These are phyloP conservation scores for Datisca glomerata DNA, from an alignment of 306 rosid genomes.

Conservation along the genomic window DNA sequence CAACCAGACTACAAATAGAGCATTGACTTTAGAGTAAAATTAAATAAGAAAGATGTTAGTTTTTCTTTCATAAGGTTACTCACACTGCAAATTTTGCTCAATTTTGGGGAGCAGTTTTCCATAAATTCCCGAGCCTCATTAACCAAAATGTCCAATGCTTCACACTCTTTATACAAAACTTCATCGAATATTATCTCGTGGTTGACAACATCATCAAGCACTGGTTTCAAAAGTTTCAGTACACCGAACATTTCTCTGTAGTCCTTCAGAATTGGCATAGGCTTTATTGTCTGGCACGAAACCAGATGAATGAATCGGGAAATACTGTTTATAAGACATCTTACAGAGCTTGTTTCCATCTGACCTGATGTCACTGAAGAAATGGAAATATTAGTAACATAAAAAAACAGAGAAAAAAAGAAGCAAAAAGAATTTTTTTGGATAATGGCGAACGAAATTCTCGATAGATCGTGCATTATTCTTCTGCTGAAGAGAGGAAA, in stretches of 20 bases:
- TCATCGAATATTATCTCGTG: constrained; percentile 40
- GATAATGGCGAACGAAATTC: too few species aligned
- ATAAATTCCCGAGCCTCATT: constrained; percentile 67
- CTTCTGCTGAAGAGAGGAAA: not conserved
- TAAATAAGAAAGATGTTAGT: too few species aligned
- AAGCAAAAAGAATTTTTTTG: not conserved
- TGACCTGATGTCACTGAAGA: constrained; percentile 31
- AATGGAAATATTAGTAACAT: constrained; percentile 1
- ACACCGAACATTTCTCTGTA: constrained; percentile 44
- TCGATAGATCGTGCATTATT: not conserved
- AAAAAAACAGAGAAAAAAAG: not conserved
- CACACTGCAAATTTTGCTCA: constrained; percentile 61
- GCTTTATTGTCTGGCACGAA: constrained; percentile 56
- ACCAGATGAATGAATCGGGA: constrained; percentile 79
- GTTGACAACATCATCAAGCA: constrained; percentile 60
- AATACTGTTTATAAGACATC: constrained; percentile 77
- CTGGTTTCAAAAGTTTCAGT: constrained; percentile 63
- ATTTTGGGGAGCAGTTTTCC: constrained; percentile 64
- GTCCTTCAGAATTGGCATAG: constrained; percentile 51
- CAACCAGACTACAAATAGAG: too few species aligned
- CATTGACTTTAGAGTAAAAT: too few species aligned
- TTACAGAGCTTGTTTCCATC: constrained; percentile 43
- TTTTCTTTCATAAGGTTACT: constrained; percentile 18
- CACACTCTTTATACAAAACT: constrained; percentile 46
- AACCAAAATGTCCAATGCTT: constrained; percentile 49